Percentiles rank a stretch among this genome's conserved stretches.
These are phyloP conservation scores for Aspergillus nomiae DNA, from an alignment of 2,329 filamentous ascomycete species.

Conservation along the genomic window DNA sequence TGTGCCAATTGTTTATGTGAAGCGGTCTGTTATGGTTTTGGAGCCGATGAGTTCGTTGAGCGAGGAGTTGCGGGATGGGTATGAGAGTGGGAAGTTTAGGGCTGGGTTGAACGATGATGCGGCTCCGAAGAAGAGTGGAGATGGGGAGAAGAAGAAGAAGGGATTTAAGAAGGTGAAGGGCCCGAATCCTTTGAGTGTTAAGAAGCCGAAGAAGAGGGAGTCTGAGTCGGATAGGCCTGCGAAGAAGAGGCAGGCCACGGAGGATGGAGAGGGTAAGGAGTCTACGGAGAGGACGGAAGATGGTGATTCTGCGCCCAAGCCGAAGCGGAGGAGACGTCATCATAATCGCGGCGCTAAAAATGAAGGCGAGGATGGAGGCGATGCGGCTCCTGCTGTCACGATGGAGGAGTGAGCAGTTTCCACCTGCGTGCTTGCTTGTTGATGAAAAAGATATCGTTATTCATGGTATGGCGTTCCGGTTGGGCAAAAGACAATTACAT, in stretches of 20 bases:
- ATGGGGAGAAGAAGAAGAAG: conserved; percentile 36
- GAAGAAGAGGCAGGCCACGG: conserved; percentile 20
- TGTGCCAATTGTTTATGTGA: conserved; percentile 54
- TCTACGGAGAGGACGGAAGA: conserved; percentile 19
- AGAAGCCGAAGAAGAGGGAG: conserved; percentile 46
- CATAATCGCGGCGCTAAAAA: conserved; percentile 29
- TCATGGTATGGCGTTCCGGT: conserved; percentile 35
- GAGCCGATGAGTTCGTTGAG: conserved; percentile 50
- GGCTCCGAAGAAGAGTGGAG: conserved; percentile 33
- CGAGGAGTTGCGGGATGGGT: conserved; percentile 43
- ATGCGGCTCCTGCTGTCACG: conserved; percentile 19
- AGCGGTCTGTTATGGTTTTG: conserved; percentile 53
- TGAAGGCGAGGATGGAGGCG: conserved; percentile 16
- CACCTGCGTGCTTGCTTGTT: neutral
- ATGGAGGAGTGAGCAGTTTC: conserved; percentile 13
- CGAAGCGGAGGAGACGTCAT: conserved; percentile 39
- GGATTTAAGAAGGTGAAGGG: conserved; percentile 44
- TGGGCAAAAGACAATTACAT: conserved; percentile 27
- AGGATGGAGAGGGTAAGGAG: conserved; percentile 2
- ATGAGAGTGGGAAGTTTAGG: conserved; percentile 51
- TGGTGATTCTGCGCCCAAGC: conserved; percentile 30
- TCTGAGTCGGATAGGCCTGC: conserved; percentile 22
- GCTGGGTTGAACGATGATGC: conserved; percentile 40
- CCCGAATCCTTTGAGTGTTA: conserved; percentile 52
- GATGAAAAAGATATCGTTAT: conserved; percentile 5